Conservation (phyloP, 2,329 filamentous ascomycete species). For the Hymenoscyphus scutula region DNA sequence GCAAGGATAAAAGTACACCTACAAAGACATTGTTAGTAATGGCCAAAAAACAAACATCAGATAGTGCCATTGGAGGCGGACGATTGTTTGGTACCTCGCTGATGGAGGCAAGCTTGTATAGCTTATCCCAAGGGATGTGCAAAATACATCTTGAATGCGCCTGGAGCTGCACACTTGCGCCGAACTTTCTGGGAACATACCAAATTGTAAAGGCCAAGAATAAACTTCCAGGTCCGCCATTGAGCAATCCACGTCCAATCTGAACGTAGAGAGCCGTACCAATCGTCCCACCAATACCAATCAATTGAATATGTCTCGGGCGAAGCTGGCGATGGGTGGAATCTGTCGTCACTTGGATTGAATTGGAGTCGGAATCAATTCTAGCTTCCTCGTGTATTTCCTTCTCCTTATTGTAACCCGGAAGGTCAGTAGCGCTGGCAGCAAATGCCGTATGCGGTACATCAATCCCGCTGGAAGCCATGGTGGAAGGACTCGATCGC, state of each 20-base stretch:
- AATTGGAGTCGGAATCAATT: constrained; percentile 18
- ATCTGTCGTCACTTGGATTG: constrained; percentile 20
- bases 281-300: constrained; percentile 62
- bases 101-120: no score
- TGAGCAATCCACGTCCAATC: constrained; percentile 56
- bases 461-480: constrained; percentile 27
- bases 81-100: no score
- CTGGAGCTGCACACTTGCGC: constrained; percentile 27
- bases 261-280: constrained; percentile 54
- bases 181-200: constrained; percentile 38
- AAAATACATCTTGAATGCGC: background rate
- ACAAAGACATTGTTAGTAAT: constrained; percentile 42
- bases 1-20: constrained; percentile 58
- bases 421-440: constrained; percentile 15
- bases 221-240: constrained; percentile 57
- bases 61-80: no score
- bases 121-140: background rate
- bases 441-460: constrained; percentile 18
- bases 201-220: constrained; percentile 60
- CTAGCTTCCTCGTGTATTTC: constrained; percentile 25
- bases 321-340: constrained; percentile 40
- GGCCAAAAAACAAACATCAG: no score
- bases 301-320: constrained; percentile 35
- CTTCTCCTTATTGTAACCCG: constrained; percentile 17
- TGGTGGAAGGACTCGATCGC: constrained; percentile 13